Percentiles rank a stretch among this genome's conserved stretches.
Conservation (phyloP, 148 eudicot species). For the Camellia japonica region DNA sequence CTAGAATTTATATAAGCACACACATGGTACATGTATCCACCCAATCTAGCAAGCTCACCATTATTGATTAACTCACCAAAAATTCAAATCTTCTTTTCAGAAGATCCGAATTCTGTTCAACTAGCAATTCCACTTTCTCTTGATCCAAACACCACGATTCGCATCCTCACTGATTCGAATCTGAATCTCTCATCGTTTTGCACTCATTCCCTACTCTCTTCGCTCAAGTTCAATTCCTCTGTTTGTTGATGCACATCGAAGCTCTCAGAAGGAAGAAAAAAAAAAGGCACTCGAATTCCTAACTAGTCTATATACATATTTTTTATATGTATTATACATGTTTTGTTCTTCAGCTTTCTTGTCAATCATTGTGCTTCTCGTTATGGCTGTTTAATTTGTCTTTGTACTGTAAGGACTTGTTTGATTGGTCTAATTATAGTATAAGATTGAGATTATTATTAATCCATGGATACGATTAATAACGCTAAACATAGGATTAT, state of each 20-base stretch:
- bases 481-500: too few species aligned
- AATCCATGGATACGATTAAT: too few species aligned
- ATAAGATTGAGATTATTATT: too few species aligned
- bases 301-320: neutral
- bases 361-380: neutral
- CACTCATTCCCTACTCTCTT: neutral
- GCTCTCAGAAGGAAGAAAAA: neutral
- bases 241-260: constrained; percentile 36
- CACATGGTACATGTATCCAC: neutral
- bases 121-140: neutral
- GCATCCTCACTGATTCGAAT: constrained; percentile 5
- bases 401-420: neutral
- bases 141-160: neutral
- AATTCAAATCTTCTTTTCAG: neutral
- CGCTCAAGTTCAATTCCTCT: neutral
- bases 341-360: neutral
- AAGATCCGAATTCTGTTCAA: neutral
- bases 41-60: neutral
- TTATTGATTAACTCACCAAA: neutral
- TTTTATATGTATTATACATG: neutral
- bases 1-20: neutral
- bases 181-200: neutral
- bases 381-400: neutral
- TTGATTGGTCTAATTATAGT: too few species aligned
- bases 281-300: neutral